Conservation (phyloP, 257 asterid genomes). For the Oldenlandia corymbosa region DNA sequence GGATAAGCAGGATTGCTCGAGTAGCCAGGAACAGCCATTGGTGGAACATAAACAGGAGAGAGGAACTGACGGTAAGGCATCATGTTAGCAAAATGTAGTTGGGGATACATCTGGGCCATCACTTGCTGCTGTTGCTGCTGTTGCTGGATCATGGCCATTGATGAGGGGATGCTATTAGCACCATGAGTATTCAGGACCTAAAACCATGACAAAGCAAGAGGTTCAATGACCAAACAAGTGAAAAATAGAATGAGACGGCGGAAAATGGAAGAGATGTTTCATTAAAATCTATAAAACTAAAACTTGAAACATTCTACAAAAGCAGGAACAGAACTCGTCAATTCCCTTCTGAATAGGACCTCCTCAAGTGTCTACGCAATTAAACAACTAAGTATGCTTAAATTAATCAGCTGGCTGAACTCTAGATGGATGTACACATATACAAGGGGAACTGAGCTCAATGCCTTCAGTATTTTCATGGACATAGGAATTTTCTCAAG, state of each 20-base stretch:
- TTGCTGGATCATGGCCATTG: conserved; percentile 68
- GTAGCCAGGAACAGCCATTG: conserved; percentile 83
- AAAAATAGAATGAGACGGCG: background rate
- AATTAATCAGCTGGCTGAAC: background rate
- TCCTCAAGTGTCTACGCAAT: background rate
- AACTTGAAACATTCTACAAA: background rate
- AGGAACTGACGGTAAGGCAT: conserved; percentile 85
- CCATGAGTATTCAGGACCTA: conserved; percentile 57
- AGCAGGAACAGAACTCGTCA: background rate
- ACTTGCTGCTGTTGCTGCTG: conserved; percentile 59
- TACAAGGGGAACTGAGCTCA: background rate
- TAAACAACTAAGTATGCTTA: background rate
- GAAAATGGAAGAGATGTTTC: background rate
- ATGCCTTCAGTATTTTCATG: background rate
- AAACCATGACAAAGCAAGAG: conserved; percentile 14
- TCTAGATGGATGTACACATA: background rate
- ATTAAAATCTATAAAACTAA: background rate
- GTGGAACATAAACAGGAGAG: conserved; percentile 82
- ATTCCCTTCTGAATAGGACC: background rate
- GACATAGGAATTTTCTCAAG: background rate
- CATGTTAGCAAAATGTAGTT: conserved; percentile 68
- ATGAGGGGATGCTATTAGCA: conserved; percentile 43
- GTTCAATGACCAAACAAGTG: conserved; percentile 1
- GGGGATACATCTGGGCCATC: conserved; percentile 94
- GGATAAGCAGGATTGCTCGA: conserved; percentile 78